These are phyloP conservation scores for Amanita molliuscula DNA, from an alignment of 768 basidiomycete species.

Conservation along the genomic window DNA sequence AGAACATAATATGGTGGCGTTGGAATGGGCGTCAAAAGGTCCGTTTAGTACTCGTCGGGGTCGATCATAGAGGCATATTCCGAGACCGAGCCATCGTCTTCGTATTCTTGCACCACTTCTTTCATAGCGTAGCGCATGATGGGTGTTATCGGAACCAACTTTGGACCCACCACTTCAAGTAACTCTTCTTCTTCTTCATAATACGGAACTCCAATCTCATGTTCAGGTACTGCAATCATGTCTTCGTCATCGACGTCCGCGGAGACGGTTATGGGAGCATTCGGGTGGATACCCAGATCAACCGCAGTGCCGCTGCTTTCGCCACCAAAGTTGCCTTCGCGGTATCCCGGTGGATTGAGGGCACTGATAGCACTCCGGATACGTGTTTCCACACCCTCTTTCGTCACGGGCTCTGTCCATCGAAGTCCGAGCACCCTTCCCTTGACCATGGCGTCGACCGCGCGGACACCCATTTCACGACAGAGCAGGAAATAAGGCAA, in stretches of 20 bases:
- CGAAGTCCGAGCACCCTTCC: slow-evolving; percentile 65
- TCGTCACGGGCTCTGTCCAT: slow-evolving; percentile 65
- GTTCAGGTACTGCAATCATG: slow-evolving; percentile 24
- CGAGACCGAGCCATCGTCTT: slow-evolving; percentile 63
- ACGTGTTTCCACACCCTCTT: slow-evolving; percentile 32
- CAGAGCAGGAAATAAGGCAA: slow-evolving; percentile 77
- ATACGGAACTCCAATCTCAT: slow-evolving; percentile 27
- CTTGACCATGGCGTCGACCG: slow-evolving; percentile 80
- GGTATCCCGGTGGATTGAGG: slow-evolving; percentile 8
- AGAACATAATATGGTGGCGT: not conserved
- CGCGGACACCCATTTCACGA: slow-evolving; percentile 72
- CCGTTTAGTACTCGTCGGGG: slow-evolving; percentile 55
- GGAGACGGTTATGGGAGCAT: slow-evolving; percentile 13
- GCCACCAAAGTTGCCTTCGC: slow-evolving; percentile 6
- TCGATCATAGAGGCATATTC: slow-evolving; percentile 76
- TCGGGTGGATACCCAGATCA: slow-evolving; percentile 8
- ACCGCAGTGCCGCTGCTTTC: slow-evolving; percentile 12
- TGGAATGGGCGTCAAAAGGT: not conserved
- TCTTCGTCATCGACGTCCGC: slow-evolving; percentile 18
- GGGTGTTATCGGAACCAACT: slow-evolving; percentile 66
- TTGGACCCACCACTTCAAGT: slow-evolving; percentile 59
- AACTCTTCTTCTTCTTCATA: slow-evolving; percentile 41
- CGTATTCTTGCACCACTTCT: slow-evolving; percentile 75
- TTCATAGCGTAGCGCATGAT: slow-evolving; percentile 81
- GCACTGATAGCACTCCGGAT: slow-evolving; percentile 13